Conservation (phyloP, 2,329 filamentous ascomycete genomes). For the Paradendryphiella salina region DNA sequence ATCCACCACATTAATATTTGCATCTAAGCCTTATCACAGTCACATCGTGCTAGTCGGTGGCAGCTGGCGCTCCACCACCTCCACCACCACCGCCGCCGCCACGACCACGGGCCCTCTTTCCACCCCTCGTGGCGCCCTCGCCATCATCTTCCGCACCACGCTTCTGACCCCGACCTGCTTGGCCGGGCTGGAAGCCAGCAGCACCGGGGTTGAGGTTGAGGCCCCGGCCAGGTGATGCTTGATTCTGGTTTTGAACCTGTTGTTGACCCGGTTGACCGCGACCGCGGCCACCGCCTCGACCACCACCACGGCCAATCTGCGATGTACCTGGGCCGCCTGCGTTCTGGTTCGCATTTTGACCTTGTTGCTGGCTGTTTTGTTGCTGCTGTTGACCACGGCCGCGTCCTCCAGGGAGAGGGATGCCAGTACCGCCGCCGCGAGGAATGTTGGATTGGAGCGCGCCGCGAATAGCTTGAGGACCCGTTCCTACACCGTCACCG, state of each 20-base stretch:
- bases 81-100: constrained; percentile 21
- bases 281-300: constrained; percentile 31
- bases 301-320: constrained; percentile 37
- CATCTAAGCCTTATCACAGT: not conserved
- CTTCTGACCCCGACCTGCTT: constrained; percentile 38
- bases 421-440: constrained; percentile 36
- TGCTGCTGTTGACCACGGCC: constrained; percentile 22
- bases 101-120: constrained; percentile 37
- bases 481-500: constrained; percentile 15
- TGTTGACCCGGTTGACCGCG: constrained; percentile 14
- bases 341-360: constrained; percentile 4
- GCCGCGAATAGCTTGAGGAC: constrained; percentile 35
- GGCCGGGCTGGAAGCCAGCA: constrained; percentile 40
- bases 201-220: constrained; percentile 48
- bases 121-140: constrained; percentile 33
- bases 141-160: constrained; percentile 39
- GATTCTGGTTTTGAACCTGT: constrained; percentile 26
- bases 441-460: constrained; percentile 39
- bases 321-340: constrained; percentile 20
- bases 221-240: constrained; percentile 23
- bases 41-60: constrained; percentile 4
- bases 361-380: constrained; percentile 21
- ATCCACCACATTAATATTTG: not conserved
- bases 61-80: constrained; percentile 13
- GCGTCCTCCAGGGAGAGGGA: constrained; percentile 39